phyloP scores from a whole-genome alignment of 1,139 yeast species.

The Wickerhamomyces sp. region DNA sequence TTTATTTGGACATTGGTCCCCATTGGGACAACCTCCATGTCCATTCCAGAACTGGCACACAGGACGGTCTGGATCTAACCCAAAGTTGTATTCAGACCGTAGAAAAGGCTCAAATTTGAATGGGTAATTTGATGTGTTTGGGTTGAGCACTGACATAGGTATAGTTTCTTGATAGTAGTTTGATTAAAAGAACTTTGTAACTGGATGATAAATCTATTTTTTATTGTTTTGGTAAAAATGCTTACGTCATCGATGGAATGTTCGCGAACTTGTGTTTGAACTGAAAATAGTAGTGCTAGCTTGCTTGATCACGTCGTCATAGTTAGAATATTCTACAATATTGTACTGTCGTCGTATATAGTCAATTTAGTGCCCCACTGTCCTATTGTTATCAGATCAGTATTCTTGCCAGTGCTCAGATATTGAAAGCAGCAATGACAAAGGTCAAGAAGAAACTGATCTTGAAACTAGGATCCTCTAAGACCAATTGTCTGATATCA shows the following conservation, averaged over 20 bases:
- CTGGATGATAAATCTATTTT: neutral
- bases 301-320: too few species aligned
- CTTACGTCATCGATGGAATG: neutral
- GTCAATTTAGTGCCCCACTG: too few species aligned
- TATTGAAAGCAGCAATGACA: constrained; percentile 56
- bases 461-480: constrained; percentile 58
- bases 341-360: too few species aligned
- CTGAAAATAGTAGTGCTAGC: too few species aligned
- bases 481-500: constrained; percentile 46
- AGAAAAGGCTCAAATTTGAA: constrained; percentile 86
- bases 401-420: constrained; percentile 23
- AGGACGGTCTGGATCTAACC: constrained; percentile 87
- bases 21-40: constrained; percentile 79
- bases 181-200: too few species aligned
- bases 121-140: constrained; percentile 35
- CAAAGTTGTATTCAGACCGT: constrained; percentile 74
- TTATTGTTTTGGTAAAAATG: neutral
- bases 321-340: too few species aligned
- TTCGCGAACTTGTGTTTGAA: too few species aligned
- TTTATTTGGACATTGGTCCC: constrained; percentile 78
- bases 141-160: constrained; percentile 30
- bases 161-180: too few species aligned
- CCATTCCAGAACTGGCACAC: constrained; percentile 72
- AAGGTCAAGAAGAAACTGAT: constrained; percentile 51
- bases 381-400: neutral